These are phyloP conservation scores for Psilocybe subaeruginosa DNA, from an alignment of 768 basidiomycete species.

Conservation along the genomic window DNA sequence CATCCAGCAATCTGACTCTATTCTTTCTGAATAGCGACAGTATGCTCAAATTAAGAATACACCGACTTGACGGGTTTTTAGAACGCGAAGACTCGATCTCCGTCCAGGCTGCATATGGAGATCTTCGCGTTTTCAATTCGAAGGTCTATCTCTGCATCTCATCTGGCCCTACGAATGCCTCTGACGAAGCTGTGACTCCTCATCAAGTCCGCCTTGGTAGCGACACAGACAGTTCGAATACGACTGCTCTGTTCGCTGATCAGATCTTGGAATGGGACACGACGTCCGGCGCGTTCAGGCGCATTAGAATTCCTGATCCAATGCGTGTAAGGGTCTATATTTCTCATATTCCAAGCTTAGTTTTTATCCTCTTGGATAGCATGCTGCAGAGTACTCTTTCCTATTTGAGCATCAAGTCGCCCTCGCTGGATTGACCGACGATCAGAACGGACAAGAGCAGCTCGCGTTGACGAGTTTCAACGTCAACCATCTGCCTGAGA, in stretches of 20 bases:
- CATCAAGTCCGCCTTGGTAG: slow-evolving; percentile 10
- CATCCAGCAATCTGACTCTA: not conserved
- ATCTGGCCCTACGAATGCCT: slow-evolving; percentile 16
- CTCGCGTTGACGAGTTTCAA: slow-evolving; percentile 13
- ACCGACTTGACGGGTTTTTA: slow-evolving; percentile 12
- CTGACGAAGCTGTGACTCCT: slow-evolving; percentile 8
- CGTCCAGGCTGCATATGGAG: slow-evolving; percentile 15
- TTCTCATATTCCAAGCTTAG: not conserved
- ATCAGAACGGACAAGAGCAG: slow-evolving; percentile 11
- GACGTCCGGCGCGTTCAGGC: slow-evolving; percentile 13
- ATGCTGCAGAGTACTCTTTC: slow-evolving; percentile 10
- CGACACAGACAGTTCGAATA: slow-evolving; percentile 7
- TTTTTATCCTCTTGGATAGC: slow-evolving; percentile 4
- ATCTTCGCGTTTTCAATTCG: slow-evolving; percentile 13
- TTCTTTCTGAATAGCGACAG: slow-evolving; percentile 4
- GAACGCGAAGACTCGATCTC: slow-evolving; percentile 11
- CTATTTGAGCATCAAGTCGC: slow-evolving; percentile 8
- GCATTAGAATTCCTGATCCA: slow-evolving; percentile 13
- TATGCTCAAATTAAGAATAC: slow-evolving; percentile 13
- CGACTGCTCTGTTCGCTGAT: slow-evolving; percentile 11
- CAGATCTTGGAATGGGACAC: slow-evolving; percentile 19
- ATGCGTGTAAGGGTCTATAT: slow-evolving; percentile 5
- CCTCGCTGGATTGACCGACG: slow-evolving; percentile 14
- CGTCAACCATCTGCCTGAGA: slow-evolving; percentile 1
- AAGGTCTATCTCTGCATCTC: slow-evolving; percentile 11